These are phyloP conservation scores for Aquanectria penicillioides DNA, from an alignment of 2,329 filamentous ascomycete genomes.

Conservation along the genomic window DNA sequence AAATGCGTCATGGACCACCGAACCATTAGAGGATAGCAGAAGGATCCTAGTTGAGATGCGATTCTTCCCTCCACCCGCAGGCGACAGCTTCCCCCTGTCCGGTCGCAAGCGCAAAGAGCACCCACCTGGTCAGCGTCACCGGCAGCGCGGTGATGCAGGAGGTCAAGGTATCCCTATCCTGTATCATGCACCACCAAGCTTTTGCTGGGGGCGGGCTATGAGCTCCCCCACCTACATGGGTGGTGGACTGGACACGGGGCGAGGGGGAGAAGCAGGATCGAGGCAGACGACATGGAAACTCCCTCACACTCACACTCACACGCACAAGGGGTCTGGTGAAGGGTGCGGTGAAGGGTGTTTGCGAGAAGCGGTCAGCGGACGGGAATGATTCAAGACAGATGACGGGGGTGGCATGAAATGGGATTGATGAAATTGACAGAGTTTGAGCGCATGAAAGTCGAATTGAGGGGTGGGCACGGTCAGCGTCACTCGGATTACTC, in stretches of 20 bases:
- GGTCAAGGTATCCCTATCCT: no score
- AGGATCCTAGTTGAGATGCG: neutral
- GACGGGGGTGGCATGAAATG: neutral
- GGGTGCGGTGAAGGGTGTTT: slow-evolving; percentile 4
- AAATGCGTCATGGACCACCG: no score
- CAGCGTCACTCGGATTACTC: neutral
- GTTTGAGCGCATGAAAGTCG: slow-evolving; percentile 12
- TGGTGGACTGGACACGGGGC: neutral
- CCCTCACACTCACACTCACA: neutral
- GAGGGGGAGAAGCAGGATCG: neutral
- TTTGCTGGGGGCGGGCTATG: neutral
- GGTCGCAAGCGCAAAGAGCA: neutral
- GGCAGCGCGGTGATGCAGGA: slow-evolving; percentile 9
- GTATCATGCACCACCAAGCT: slow-evolving; percentile 1
- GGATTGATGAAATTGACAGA: neutral
- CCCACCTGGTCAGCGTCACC: neutral
- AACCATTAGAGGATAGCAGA: neutral
- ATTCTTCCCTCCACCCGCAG: slow-evolving; percentile 15
- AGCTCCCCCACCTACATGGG: no score
- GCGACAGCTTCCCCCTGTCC: slow-evolving; percentile 14
- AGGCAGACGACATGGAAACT: neutral
- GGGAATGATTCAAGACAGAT: neutral
- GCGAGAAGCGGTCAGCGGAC: slow-evolving; percentile 4
- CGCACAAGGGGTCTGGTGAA: neutral
- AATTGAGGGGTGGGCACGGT: slow-evolving; percentile 7